Conservation (phyloP, 2,329 filamentous ascomycete genomes). For the Alternaria viburni region DNA sequence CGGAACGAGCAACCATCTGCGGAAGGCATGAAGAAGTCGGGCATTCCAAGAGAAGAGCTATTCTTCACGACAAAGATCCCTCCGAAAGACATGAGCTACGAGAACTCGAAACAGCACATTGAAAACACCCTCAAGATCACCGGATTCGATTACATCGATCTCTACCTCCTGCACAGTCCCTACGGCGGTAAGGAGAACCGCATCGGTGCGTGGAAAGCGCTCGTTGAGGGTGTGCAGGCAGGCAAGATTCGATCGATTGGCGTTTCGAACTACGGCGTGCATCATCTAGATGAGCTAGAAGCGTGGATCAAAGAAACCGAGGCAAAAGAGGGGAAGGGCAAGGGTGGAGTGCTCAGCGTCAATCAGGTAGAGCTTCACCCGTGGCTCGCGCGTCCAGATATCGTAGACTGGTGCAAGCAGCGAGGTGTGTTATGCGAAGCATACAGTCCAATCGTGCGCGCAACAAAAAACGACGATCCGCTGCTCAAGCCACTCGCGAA, state of each 20-base stretch:
- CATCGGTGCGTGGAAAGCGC: conserved; percentile 60
- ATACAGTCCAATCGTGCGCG: conserved; percentile 55
- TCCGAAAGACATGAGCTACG: conserved; percentile 61
- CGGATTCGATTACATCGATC: conserved; percentile 71
- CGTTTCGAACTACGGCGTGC: conserved; percentile 62
- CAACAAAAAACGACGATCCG: conserved; percentile 59
- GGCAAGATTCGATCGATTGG: conserved; percentile 61
- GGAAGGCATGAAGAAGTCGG: conserved; percentile 64
- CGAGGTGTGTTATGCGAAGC: conserved; percentile 56
- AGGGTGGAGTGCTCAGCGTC: conserved; percentile 75
- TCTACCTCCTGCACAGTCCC: conserved; percentile 64
- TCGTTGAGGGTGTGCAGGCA: conserved; percentile 59
- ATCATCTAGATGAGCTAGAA: conserved; percentile 62
- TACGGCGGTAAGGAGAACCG: conserved; percentile 59
- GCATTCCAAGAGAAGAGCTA: conserved; percentile 63
- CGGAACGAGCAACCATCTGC: conserved; percentile 73
- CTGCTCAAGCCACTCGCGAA: conserved; percentile 57
- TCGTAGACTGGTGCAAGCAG: conserved; percentile 76
- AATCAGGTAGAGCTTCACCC: conserved; percentile 87
- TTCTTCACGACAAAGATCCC: conserved; percentile 78
- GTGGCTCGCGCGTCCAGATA: conserved; percentile 81
- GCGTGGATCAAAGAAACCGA: conserved; percentile 66
- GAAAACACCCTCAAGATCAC: conserved; percentile 59
- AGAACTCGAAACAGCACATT: conserved; percentile 67
- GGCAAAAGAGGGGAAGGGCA: conserved; percentile 66